Conservation (phyloP, 148 eudicot species). For the Gaultheria prostrata region DNA sequence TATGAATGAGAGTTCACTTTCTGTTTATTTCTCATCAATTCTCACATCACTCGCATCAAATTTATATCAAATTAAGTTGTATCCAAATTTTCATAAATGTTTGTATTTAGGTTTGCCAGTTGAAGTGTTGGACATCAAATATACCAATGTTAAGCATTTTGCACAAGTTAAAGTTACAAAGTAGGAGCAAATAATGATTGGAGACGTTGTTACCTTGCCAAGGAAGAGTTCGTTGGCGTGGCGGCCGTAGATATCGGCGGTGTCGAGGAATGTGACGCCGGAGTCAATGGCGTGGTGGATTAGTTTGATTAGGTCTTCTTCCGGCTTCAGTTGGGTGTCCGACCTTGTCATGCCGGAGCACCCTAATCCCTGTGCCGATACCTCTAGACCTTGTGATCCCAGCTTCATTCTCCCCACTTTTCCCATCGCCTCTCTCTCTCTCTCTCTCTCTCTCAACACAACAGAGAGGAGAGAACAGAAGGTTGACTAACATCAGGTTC, state of each 20-base stretch:
- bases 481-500: too few species aligned
- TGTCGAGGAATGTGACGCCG: conserved; percentile 11
- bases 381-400: neutral
- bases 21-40: neutral
- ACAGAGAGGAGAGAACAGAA: too few species aligned
- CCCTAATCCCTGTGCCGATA: neutral
- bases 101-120: too few species aligned
- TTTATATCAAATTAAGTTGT: too few species aligned
- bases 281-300: neutral
- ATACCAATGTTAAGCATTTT: too few species aligned
- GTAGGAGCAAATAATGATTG: too few species aligned
- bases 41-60: neutral
- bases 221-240: conserved; percentile 7
- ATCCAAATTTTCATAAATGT: too few species aligned
- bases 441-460: conserved; percentile 5
- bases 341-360: neutral
- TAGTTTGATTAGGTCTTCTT: neutral
- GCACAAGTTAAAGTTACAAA: too few species aligned
- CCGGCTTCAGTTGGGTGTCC: neutral
- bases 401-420: neutral
- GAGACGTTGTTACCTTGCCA: too few species aligned
- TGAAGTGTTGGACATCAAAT: too few species aligned
- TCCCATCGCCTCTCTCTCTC: neutral
- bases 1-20: neutral
- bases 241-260: neutral